phyloP scores from a whole-genome alignment of 2,329 filamentous ascomycete species.

The Ophiostoma sp. region DNA sequence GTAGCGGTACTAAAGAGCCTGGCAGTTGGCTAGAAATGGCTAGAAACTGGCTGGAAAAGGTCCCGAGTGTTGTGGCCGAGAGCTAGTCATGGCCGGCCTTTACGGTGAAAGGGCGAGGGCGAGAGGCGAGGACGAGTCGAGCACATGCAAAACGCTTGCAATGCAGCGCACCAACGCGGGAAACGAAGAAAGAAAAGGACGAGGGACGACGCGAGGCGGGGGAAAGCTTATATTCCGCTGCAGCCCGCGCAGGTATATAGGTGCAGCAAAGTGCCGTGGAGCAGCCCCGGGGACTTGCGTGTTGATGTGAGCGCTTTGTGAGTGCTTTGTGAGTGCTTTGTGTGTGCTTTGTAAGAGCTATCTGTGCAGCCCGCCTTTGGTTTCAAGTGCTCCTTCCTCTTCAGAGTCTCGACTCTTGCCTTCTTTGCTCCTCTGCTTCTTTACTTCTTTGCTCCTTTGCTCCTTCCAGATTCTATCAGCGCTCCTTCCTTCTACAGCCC shows the following conservation, averaged over 20 bases:
- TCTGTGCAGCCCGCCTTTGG: conserved; percentile 3
- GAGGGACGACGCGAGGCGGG: background rate
- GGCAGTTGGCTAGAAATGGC: background rate
- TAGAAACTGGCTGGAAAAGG: background rate
- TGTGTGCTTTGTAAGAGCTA: conserved; percentile 1
- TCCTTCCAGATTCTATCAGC: background rate
- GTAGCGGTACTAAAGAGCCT: no score
- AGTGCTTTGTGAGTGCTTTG: background rate
- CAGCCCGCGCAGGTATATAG: background rate
- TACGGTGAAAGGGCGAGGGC: background rate
- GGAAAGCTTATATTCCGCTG: no score
- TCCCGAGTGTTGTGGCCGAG: background rate
- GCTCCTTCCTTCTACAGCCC: background rate
- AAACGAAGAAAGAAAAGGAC: background rate
- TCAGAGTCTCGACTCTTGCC: background rate
- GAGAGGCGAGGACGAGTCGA: conserved; percentile 1
- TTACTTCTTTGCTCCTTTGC: background rate
- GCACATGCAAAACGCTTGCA: background rate
- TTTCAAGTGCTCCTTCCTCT: background rate
- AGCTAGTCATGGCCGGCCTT: background rate
- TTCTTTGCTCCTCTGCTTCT: background rate
- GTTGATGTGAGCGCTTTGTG: background rate
- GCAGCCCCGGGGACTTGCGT: background rate
- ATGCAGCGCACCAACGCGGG: background rate
- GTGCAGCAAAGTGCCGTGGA: background rate